phyloP scores from a whole-genome alignment of 73 alveolate genomes.

The Paramecium octaurelia region DNA sequence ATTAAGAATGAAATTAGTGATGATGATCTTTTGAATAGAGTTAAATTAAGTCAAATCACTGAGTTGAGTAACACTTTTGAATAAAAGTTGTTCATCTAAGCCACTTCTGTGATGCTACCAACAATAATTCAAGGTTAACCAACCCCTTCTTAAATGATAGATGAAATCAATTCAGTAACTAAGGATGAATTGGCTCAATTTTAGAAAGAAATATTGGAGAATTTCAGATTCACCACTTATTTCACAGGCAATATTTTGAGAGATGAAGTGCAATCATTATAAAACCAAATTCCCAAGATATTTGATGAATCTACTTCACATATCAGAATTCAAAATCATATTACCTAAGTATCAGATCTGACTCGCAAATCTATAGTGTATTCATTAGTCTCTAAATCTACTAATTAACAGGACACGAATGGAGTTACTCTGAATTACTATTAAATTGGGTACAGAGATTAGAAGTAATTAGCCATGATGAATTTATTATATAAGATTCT shows the following conservation, averaged over 20 bases:
- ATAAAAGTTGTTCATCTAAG: neutral
- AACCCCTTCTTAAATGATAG: neutral
- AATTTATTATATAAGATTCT: neutral
- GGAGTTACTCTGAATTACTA: constrained; percentile 20
- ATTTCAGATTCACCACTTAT: neutral
- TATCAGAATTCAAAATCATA: neutral
- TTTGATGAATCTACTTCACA: constrained; percentile 36
- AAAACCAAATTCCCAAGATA: neutral
- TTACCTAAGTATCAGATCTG: neutral
- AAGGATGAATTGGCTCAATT: neutral
- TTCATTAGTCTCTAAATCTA: neutral
- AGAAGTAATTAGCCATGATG: neutral
- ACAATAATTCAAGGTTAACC: neutral
- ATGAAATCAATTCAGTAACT: neutral
- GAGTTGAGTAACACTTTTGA: neutral
- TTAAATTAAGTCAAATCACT: neutral
- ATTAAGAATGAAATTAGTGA: neutral
- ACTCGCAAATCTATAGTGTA: neutral
- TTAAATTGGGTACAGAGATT: constrained; percentile 9
- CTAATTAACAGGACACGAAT: neutral
- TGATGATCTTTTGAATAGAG: neutral
- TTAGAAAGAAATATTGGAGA: neutral
- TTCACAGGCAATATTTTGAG: constrained; percentile 19
- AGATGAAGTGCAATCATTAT: neutral
- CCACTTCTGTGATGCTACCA: neutral